Conservation (phyloP, 1,284 basidiomycete genomes). For the Cryptococcus deneoformans region DNA sequence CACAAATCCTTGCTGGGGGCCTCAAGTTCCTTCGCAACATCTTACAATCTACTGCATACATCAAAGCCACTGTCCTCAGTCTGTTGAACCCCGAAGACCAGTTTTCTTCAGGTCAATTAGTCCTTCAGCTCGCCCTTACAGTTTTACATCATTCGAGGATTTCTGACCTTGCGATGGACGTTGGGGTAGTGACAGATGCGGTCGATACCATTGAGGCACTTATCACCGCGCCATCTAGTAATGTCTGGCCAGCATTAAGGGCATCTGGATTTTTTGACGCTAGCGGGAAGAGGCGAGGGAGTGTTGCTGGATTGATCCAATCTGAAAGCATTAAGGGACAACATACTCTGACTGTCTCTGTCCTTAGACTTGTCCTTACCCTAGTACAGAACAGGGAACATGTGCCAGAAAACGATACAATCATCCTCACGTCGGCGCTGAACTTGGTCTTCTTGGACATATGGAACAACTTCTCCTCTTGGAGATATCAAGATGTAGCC, state of each 20-base stretch:
- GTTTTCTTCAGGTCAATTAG: slow-evolving; percentile 13
- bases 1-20: slow-evolving; percentile 25
- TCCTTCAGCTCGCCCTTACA: slow-evolving; percentile 30
- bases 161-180: slow-evolving; percentile 9
- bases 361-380: slow-evolving; percentile 34
- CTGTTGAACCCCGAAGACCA: slow-evolving; percentile 10
- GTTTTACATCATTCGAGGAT: slow-evolving; percentile 16
- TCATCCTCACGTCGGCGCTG: slow-evolving; percentile 32
- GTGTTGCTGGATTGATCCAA: slow-evolving; percentile 29
- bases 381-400: slow-evolving; percentile 20
- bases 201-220: slow-evolving; percentile 36
- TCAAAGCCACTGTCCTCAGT: slow-evolving; percentile 16
- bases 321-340: slow-evolving; percentile 28
- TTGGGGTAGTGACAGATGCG: slow-evolving; percentile 20
- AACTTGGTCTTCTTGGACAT: slow-evolving; percentile 32
- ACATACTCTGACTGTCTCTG: slow-evolving; percentile 30
- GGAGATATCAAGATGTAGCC: slow-evolving; percentile 36
- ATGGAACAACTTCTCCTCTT: slow-evolving; percentile 37
- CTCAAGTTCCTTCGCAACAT: slow-evolving; percentile 29
- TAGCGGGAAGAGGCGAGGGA: slow-evolving; percentile 22
- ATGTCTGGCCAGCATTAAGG: slow-evolving; percentile 34
- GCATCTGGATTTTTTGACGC: slow-evolving; percentile 38
- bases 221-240: slow-evolving; percentile 20
- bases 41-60: slow-evolving; percentile 22
- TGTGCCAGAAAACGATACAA: slow-evolving; percentile 16